Evolutionary conservation across 179 eudicot genomes (phyloP), one percentile per base, ranked within the genome.

Genomic region (Carnegiea gigantea): DNA sequence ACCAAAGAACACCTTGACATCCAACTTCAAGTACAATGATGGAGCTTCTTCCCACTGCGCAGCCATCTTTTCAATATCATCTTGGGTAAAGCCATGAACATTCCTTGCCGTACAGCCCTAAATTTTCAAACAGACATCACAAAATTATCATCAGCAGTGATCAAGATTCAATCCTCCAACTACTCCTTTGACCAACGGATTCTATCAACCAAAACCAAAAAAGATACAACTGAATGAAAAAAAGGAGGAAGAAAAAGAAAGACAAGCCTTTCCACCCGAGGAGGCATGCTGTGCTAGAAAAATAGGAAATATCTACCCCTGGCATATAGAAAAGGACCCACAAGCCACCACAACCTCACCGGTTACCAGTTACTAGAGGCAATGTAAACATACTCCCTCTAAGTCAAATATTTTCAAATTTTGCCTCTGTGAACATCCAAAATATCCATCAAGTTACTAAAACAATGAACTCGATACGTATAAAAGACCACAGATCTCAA

Each of bases 71-170:
- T 88, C 90, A 80, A 95, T 86, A 74, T 90, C 97, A 74, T 87
- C 89, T 78, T 84, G 93, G 65, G 89, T 85, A 80, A 95, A 95
- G 79, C 94, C 92, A 80, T 95, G 99, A 28, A 95, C 89, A 88
- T 94, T 95, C 88, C 99, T 89, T 70, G 99, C 99, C 28, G 98
- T 89, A 80, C 99, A 95, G 33, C 99, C 99, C 99, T 95, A 72
- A 72, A 83, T 80, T 74, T 24, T 53, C 78, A 53, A 59, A 75
- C 75, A 70, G 12, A 21, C 24, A 44, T 59, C 26, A 72, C 6
- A 21, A 73, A 78, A 20, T 28, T 60, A 44, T 78, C 18, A 59
- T 57, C 54, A 36, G 20, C 67, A 24, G 11, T 20, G 59, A 8
- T 18, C 21, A 33, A 57, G 5, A 33, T 17, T 75, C 65, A 62